Conservation (phyloP, 257 asterid genomes). For the Rauvolfia tetraphylla region DNA sequence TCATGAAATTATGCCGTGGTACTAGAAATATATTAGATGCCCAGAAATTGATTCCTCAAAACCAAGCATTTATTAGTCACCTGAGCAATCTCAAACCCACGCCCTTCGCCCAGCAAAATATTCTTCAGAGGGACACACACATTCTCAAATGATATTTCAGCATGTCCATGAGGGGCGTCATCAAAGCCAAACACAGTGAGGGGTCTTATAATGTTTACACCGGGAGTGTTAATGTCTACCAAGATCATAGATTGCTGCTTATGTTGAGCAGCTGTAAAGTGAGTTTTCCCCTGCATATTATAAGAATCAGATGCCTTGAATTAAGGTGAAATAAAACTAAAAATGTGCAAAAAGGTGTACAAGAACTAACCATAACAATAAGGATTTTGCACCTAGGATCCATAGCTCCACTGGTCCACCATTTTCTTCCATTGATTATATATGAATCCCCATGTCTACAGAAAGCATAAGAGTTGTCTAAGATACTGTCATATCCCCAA, state of each 20-base stretch:
- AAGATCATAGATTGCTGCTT: constrained; percentile 93
- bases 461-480: constrained; percentile 8
- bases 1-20: background rate
- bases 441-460: constrained; percentile 66
- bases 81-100: constrained; percentile 99
- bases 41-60: background rate
- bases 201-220: constrained; percentile 69
- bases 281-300: constrained; percentile 80
- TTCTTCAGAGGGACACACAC: constrained; percentile 63
- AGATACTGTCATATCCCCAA: background rate
- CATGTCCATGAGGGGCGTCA: constrained; percentile 99
- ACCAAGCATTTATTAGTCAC: constrained; percentile 25
- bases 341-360: background rate
- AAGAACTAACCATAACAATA: constrained; percentile 76
- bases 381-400: constrained; percentile 95
- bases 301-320: constrained; percentile 19
- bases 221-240: constrained; percentile 74
- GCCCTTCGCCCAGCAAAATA: constrained; percentile 90
- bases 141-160: constrained; percentile 75
- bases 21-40: background rate
- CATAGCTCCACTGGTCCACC: constrained; percentile 99
- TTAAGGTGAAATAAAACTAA: constrained; percentile 2
- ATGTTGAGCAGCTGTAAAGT: constrained; percentile 72
- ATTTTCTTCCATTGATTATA: constrained; percentile 81
- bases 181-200: constrained; percentile 91